phyloP scores from a whole-genome alignment of 2,329 filamentous ascomycete species.

The Cercospora canescens region DNA sequence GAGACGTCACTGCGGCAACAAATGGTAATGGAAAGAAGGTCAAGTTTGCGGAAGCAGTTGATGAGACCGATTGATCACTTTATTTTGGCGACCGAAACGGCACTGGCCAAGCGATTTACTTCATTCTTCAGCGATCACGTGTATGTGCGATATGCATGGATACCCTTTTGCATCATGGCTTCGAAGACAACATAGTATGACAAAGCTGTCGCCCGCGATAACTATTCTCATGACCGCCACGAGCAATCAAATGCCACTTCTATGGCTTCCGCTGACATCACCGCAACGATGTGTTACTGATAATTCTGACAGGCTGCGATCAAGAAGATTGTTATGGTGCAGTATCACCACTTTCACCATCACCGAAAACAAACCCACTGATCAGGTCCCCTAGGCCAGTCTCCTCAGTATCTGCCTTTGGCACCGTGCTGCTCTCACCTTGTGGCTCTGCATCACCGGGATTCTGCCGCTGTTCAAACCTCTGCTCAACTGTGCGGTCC shows the following conservation, averaged over 20 bases:
- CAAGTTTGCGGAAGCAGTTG: constrained; percentile 22
- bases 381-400: background rate
- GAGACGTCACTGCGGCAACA: background rate
- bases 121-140: background rate
- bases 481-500: too few relatives aligned
- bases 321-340: background rate
- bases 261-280: background rate
- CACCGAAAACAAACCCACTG: background rate
- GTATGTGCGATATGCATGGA: background rate
- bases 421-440: background rate
- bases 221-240: background rate
- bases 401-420: background rate
- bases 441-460: background rate
- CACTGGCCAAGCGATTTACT: background rate
- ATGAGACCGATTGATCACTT: background rate
- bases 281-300: background rate
- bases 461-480: too few relatives aligned
- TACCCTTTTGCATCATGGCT: background rate
- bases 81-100: background rate
- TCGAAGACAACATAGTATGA: background rate
- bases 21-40: constrained; percentile 30
- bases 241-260: background rate
- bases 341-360: background rate
- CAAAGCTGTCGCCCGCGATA: background rate
- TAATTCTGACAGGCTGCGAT: background rate